phyloP scores from a whole-genome alignment of 306 rosid genomes.

The Cicer yamashitae region DNA sequence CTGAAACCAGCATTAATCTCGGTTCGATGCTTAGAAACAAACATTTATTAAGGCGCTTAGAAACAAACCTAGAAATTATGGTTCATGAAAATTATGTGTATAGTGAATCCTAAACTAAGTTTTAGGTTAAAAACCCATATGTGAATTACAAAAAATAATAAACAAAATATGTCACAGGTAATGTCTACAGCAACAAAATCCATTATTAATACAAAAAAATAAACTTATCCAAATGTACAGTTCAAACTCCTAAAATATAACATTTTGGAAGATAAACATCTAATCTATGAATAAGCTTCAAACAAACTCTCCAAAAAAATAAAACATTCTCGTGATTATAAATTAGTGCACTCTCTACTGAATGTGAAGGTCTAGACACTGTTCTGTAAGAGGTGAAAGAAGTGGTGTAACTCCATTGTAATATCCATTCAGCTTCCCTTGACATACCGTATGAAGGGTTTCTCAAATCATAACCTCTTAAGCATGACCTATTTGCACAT shows the following conservation, averaged over 20 bases:
- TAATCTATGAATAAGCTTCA: constrained; percentile 40
- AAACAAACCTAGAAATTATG: not conserved
- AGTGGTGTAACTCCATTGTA: not conserved
- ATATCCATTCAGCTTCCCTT: constrained; percentile 37
- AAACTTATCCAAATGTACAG: constrained; percentile 51
- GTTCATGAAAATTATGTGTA: not conserved
- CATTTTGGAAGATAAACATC: constrained; percentile 44
- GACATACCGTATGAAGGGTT: constrained; percentile 26
- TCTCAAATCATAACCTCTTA: constrained; percentile 39
- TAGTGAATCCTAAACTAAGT: not conserved
- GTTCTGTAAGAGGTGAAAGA: constrained; percentile 16
- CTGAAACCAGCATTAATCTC: constrained; percentile 1
- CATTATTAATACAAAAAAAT: constrained; percentile 44
- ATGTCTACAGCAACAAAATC: constrained; percentile 34
- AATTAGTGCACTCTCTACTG: constrained; percentile 11
- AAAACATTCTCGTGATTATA: constrained; percentile 16
- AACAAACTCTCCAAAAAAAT: constrained; percentile 34
- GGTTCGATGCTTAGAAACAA: not conserved
- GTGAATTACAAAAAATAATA: not conserved
- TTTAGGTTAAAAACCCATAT: not conserved
- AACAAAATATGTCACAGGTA: not conserved
- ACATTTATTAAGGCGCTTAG: not conserved
- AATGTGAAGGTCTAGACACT: constrained; percentile 26
- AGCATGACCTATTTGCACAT: constrained; percentile 22
- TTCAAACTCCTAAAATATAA: constrained; percentile 45